Base-by-base conservation (phyloP, 192 early-diverging fungal species). In the Entomortierella lignicola region DNA sequence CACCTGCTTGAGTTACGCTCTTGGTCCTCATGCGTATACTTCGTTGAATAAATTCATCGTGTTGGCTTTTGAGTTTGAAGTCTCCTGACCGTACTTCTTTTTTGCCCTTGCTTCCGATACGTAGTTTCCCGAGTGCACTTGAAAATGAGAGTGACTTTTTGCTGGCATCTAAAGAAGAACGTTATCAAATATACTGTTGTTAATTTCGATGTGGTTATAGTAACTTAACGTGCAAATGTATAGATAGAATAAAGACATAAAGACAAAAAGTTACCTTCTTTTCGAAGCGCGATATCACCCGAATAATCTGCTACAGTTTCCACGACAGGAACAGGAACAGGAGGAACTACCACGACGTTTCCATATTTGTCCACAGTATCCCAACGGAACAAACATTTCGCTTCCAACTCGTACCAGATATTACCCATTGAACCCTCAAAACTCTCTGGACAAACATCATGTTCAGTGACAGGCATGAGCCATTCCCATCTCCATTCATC, bases 401-500 rank as follows among this genome's bases (percentile, higher is more conserved):
- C 66, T 26, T 77, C 74, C 13, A 77, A 44, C 27, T 77, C 74
- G n/a, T 77, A 77, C 74, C 74, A 77, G 15, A 77, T 55, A 47
- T 69, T 77, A 29, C 74, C 74, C 74, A 77, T 77, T 0, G 66
- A 63, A 5, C 74, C 74, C 29, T 77, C 74, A n/a, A 77, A 77
- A 27, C 74, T 77, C 61, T 77, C 74, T 2, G 74, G 66, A 31
- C 74, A 21, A 32, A 69, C 60, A 10, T 77, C 74, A 17, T 64
- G 20, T 30, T 56, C 61, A 0, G 74, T 69, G 8, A 77, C 66
- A 6, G 74, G 66, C 55, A 77, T 32, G 23, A 69, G 37, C 74
- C 74, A 77, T 25, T 77, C 74, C 74, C 74, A 77, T 13, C 74
- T 52, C 74, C 74, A 77, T 52, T 77, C 74, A 34, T 77, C 66